phyloP scores from a whole-genome alignment of 2,329 filamentous ascomycete species.

The Calonectria fujianensis region DNA sequence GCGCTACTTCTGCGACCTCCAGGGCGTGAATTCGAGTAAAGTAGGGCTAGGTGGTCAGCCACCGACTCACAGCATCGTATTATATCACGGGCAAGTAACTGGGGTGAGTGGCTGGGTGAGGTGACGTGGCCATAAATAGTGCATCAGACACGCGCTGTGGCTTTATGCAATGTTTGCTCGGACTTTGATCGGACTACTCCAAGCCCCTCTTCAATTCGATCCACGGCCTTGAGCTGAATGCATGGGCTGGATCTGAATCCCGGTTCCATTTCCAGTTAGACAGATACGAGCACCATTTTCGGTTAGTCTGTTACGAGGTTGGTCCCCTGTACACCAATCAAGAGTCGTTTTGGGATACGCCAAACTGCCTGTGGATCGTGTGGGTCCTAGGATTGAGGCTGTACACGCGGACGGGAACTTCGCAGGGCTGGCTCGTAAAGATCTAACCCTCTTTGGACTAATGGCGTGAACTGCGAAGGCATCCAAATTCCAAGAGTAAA shows the following conservation, averaged over 20 bases:
- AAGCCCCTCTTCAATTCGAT: no score
- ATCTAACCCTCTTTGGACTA: constrained; percentile 21
- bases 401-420: no score
- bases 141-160: no score
- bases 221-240: no score
- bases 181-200: background rate
- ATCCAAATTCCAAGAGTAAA: background rate
- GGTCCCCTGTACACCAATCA: background rate
- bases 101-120: background rate
- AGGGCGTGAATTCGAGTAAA: no score
- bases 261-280: background rate
- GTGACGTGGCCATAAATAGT: background rate
- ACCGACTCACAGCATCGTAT: no score
- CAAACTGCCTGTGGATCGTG: background rate
- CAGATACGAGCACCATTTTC: background rate
- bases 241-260: no score
- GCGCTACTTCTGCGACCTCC: no score
- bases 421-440: background rate
- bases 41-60: no score
- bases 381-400: background rate
- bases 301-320: constrained; percentile 21
- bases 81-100: no score
- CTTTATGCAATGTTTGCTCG: background rate
- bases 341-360: background rate
- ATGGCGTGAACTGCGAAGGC: background rate